These are phyloP conservation scores for Mortierella sp. DNA, from an alignment of 371 early-diverging fungal species.

Conservation along the genomic window DNA sequence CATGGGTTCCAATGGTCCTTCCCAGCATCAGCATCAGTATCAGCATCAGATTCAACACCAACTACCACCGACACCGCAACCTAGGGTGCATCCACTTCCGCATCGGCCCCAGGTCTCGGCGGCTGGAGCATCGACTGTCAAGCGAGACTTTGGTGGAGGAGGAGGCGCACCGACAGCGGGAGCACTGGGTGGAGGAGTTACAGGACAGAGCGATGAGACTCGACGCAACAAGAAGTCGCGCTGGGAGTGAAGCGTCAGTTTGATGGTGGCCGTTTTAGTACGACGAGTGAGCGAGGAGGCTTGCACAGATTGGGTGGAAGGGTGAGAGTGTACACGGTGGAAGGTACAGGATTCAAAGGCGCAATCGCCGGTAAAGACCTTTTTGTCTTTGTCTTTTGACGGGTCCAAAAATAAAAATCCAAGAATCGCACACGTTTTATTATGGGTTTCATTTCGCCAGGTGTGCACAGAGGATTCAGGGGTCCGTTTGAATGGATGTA, in stretches of 20 bases:
- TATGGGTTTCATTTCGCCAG: too few species aligned
- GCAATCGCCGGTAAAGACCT: neutral
- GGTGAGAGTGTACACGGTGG: too few species aligned
- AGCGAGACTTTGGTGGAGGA: slow-evolving; percentile 30
- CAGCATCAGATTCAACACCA: neutral
- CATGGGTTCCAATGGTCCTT: slow-evolving; percentile 1
- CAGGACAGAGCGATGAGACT: slow-evolving; percentile 17
- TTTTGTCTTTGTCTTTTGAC: neutral
- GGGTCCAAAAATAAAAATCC: neutral
- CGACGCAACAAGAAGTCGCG: slow-evolving; percentile 45
- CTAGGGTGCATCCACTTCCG: slow-evolving; percentile 17
- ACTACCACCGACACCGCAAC: neutral
- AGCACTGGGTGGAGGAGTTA: neutral
- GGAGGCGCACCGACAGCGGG: slow-evolving; percentile 15
- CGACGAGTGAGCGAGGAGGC: too few species aligned
- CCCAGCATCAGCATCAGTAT: neutral
- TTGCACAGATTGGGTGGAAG: neutral
- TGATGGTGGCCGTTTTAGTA: too few species aligned
- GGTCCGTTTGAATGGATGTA: too few species aligned
- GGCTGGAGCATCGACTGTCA: slow-evolving; percentile 17
- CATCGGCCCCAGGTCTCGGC: slow-evolving; percentile 20
- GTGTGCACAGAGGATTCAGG: too few species aligned
- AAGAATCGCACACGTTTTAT: too few species aligned
- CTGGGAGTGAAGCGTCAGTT: slow-evolving; percentile 27
- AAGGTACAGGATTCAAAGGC: neutral